A percentile compares a stretch with the other conserved stretches of the same genome.
Evolutionary conservation across 1,284 basidiomycete genomes (phyloP).

Genomic region (Rhodotorula sp.): DNA sequence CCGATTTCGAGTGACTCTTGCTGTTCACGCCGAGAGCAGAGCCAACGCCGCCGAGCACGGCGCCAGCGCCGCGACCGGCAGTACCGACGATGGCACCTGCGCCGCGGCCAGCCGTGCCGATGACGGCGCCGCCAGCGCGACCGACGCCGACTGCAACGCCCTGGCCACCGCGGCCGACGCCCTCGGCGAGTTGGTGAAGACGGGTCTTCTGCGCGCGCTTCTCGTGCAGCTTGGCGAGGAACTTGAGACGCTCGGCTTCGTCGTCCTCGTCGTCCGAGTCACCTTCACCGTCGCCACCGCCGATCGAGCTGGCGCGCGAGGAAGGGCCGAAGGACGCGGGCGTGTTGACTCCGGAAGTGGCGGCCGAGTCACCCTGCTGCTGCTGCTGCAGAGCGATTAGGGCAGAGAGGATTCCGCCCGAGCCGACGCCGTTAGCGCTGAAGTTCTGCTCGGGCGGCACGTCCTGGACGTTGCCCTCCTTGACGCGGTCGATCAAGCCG

Average conservation of each 20-base stretch:
- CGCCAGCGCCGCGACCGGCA: constrained; percentile 17
- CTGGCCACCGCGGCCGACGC: constrained; percentile 14
- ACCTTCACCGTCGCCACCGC: constrained; percentile 2
- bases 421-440: constrained; percentile 5
- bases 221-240: constrained; percentile 40
- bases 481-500: constrained; percentile 21
- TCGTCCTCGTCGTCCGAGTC: constrained; percentile 46
- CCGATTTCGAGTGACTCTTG: constrained; percentile 3
- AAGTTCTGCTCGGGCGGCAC: constrained; percentile 17
- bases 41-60: constrained; percentile 11
- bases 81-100: constrained; percentile 27
- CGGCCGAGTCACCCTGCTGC: constrained; percentile 12
- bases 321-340: constrained; percentile 26
- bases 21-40: constrained; percentile 4
- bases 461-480: constrained; percentile 23
- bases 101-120: constrained; percentile 22
- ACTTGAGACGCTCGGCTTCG: constrained; percentile 41
- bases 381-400: constrained; percentile 43
- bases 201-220: constrained; percentile 30
- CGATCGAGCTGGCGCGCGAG: constrained; percentile 24
- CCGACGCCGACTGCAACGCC: constrained; percentile 27
- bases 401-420: constrained; percentile 44
- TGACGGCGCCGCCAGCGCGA: constrained; percentile 20
- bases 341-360: constrained; percentile 29
- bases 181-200: constrained; percentile 23